Evolutionary conservation across 164 flowering plant genomes (phyloP), one percentile per base, ranked within the genome.

Genomic region (Houttuynia cordata): DNA sequence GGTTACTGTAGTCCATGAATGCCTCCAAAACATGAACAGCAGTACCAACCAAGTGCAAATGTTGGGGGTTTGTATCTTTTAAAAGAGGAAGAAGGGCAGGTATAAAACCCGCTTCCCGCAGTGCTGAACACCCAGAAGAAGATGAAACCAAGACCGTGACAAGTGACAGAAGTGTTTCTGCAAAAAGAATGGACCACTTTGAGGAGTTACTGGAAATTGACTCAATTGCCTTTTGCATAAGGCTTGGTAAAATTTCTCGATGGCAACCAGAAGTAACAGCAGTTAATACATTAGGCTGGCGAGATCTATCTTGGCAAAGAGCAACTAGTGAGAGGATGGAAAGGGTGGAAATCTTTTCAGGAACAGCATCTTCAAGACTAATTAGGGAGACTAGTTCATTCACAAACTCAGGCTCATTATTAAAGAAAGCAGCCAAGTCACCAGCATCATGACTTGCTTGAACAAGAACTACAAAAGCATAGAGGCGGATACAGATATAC

Each of bases 1-100:
- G 94, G 64, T 87, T 85, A 66, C 96, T 86, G 66, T 85, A 88
- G 70, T 91, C 98, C 96, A 91, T 88, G 70, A 88, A 87, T 42
- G 91, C 85, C 71, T 87, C 96, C 34, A 91, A 77, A 66, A 88
- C 82, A 72, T 83, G 87, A 58, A 88, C 98, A 59, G 95, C 95
- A 20, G 82, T 81, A 57, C 84, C 79, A 47, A 91, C 96, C 80
- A 87, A 77, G 73, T 83, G 96, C 74, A 91, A 74, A 64, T 91
- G 98, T 70, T 83, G 95, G 39, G 94, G 81, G 59, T 85, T 81
- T 51, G 81, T 79, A 72, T 88, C 93, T 68, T 85, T 88, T 65
- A 92, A 87, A 51, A 92, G 87, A 59, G 98, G 98, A 39, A 92
- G 73, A 72, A 91, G 87, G 62, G 91, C 85, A 19, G 98, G 92